Evolutionary conservation across 2,329 filamentous ascomycete species (phyloP), one percentile per base, ranked within the genome.

Genomic region (Dothistroma septosporum): DNA sequence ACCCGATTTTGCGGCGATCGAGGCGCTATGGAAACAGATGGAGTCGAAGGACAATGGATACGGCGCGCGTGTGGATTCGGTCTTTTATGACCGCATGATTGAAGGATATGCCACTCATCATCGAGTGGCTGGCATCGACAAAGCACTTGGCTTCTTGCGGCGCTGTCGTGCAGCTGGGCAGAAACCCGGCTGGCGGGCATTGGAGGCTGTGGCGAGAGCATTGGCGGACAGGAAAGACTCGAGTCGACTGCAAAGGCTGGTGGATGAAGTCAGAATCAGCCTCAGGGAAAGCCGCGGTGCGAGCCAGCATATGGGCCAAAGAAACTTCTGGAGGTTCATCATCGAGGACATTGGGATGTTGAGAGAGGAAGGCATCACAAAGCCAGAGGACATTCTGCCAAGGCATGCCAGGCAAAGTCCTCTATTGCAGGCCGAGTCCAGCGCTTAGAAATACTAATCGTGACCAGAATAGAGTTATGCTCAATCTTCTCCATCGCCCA

Each of bases 51-150:
- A 66, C 32, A 55, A 56, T 12, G 64, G 60, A 44, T 65, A 57
- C 33, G 61, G 63, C 55, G 62, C 61, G 4, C 16, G 52, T 1
- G 59, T 74, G 16, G 83, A 89, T 70, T 78, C 80, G 61, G 75
- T 83, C 24, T 85, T 92, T 67, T 91, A 87, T 81, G 87, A 90
- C 73, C 82, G 87, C 57, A 79, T 88, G 62, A 82, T 92, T 64
- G 83, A 85, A 69, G 88, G 87, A 1, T 90, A 88, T 71, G 83
- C 87, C 8, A 66, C 74, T 12, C 59, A 69, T 47, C 71, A 73
- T 53, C 59, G 60, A 44, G 74, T 77, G 10, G 82, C 83, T 50
- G 80, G 87, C 60, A 75, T 80, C 0, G 72, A 72, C 35, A 77
- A 74, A 49, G 76, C 78, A 73, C 75, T 80, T 69, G 68, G 68